Conservation (phyloP, 2,329 filamentous ascomycete genomes). For the Podosphaera xanthii region DNA sequence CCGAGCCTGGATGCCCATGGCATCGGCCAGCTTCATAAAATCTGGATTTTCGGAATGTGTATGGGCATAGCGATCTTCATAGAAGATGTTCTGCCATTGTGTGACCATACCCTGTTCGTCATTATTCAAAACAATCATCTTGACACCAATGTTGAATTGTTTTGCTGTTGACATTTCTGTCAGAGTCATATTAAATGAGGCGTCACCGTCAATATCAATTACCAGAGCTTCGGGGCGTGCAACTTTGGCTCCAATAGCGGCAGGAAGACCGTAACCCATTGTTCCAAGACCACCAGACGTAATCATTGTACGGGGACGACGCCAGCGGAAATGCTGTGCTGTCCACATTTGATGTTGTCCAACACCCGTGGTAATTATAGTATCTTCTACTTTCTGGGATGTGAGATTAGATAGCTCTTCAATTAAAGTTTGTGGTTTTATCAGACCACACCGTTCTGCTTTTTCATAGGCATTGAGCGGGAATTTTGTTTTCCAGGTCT, state of each 20-base stretch:
- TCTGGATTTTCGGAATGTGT: slow-evolving; percentile 92
- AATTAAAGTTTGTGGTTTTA: slow-evolving; percentile 88
- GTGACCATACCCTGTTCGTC: slow-evolving; percentile 98
- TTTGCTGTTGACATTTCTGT: slow-evolving; percentile 83
- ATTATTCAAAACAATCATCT: slow-evolving; percentile 88
- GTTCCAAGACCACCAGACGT: slow-evolving; percentile 88
- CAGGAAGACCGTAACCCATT: slow-evolving; percentile 88
- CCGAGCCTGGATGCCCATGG: slow-evolving; percentile 67
- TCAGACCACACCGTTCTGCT: slow-evolving; percentile 50
- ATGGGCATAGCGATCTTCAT: slow-evolving; percentile 77
- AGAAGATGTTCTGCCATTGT: slow-evolving; percentile 96
- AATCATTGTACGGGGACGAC: slow-evolving; percentile 77
- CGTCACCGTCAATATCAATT: slow-evolving; percentile 90
- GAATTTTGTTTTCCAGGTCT: slow-evolving; percentile 77
- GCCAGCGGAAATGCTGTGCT: slow-evolving; percentile 91
- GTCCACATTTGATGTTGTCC: slow-evolving; percentile 99
- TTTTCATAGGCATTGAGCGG: slow-evolving; percentile 65
- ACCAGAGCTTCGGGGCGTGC: slow-evolving; percentile 39
- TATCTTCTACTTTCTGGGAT: slow-evolving; percentile 55
- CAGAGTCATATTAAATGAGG: slow-evolving; percentile 97
- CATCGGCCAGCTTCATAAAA: slow-evolving; percentile 78
- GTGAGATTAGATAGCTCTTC: slow-evolving; percentile 75
- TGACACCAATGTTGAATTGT: slow-evolving; percentile 92
- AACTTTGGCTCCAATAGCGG: slow-evolving; percentile 89
- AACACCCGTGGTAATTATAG: slow-evolving; percentile 80